phyloP scores from a whole-genome alignment of 495 filamentous ascomycete species.

The Tetracladium marchalianum region DNA sequence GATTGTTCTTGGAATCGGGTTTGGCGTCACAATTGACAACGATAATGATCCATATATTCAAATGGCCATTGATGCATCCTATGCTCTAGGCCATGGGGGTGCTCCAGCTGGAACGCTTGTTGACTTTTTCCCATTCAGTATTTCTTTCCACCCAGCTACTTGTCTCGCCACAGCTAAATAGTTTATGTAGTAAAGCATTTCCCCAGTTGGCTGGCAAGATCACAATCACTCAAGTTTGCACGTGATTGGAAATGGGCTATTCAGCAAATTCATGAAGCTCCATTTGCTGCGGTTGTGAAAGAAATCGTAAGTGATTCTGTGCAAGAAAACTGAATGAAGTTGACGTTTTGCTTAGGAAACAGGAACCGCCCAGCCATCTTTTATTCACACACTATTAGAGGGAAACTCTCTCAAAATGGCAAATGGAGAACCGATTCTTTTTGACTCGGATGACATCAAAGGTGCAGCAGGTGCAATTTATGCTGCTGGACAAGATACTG shows the following conservation, averaged over 20 bases:
- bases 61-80: constrained; percentile 32
- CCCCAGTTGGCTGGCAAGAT: constrained; percentile 32
- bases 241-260: constrained; percentile 8
- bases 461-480: constrained; percentile 10
- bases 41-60: constrained; percentile 34
- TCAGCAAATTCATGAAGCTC: constrained; percentile 7
- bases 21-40: constrained; percentile 31
- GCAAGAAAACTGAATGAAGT: not conserved
- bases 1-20: constrained; percentile 30
- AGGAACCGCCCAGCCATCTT: constrained; percentile 1
- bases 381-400: constrained; percentile 2
- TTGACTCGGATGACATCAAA: constrained; percentile 7
- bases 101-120: constrained; percentile 31
- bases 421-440: not conserved
- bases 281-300: constrained; percentile 3
- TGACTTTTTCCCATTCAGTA: constrained; percentile 31
- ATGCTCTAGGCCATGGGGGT: constrained; percentile 33
- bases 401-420: not conserved
- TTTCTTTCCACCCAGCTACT: constrained; percentile 4
- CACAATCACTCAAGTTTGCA: constrained; percentile 18
- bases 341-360: not conserved
- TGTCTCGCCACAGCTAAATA: constrained; percentile 3
- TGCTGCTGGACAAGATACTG: constrained; percentile 9
- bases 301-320: constrained; percentile 1
- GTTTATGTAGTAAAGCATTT: constrained; percentile 16